These are phyloP conservation scores for Capsicum chinense DNA, from an alignment of 257 asterid genomes.

Conservation along the genomic window DNA sequence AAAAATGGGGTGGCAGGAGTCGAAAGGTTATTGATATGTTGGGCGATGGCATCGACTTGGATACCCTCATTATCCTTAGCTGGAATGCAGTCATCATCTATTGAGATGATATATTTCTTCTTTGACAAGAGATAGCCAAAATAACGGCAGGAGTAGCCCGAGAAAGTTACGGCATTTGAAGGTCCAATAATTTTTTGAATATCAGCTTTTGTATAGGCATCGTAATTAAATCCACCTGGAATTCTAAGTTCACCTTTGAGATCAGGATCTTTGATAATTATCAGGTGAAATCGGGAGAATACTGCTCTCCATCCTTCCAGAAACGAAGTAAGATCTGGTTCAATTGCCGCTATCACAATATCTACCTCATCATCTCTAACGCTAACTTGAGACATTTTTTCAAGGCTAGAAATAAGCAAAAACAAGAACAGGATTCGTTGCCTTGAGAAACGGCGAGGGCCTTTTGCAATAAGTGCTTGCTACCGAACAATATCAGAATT, in stretches of 20 bases:
- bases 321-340: conserved; percentile 73
- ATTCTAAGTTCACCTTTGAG: conserved; percentile 69
- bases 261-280: conserved; percentile 83
- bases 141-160: conserved; percentile 89
- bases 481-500: conserved; percentile 46
- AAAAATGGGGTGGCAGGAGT: conserved; percentile 95
- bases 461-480: conserved; percentile 24
- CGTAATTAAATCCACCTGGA: conserved; percentile 66
- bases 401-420: conserved; percentile 18
- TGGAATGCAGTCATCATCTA: conserved; percentile 88
- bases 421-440: conserved; percentile 8
- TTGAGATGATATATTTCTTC: conserved; percentile 68
- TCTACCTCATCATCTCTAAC: conserved; percentile 46
- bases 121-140: conserved; percentile 85
- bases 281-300: conserved; percentile 79
- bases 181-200: conserved; percentile 67
- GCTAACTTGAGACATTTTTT: conserved; percentile 39
- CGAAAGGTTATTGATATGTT: conserved; percentile 70
- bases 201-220: conserved; percentile 64
- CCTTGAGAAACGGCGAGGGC: conserved; percentile 12
- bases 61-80: conserved; percentile 62
- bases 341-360: conserved; percentile 60
- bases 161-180: conserved; percentile 50
- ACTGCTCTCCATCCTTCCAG: conserved; percentile 85
- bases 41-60: conserved; percentile 56